phyloP scores from a whole-genome alignment of 495 filamentous ascomycete genomes.

The Saxophila tyrrhenica region DNA sequence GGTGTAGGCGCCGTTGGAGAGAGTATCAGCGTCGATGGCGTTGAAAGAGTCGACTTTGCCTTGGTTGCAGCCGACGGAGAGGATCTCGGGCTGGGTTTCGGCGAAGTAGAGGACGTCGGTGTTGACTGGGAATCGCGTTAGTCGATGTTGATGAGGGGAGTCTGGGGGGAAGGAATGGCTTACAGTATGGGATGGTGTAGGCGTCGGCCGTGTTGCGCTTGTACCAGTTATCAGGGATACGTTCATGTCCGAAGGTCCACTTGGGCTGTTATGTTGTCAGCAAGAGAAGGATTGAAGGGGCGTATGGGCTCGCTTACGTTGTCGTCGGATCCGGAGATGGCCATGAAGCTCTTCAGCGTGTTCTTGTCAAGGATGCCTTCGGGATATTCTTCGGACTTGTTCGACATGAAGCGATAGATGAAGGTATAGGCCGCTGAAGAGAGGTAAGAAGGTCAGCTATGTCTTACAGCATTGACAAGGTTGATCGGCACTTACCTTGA shows the following conservation, averaged over 20 bases:
- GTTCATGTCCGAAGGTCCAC: conserved; percentile 21
- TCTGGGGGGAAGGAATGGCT: neutral
- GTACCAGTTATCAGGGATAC: conserved; percentile 51
- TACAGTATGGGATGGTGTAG: conserved; percentile 33
- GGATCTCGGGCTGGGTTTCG: conserved; percentile 23
- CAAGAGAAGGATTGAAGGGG: neutral
- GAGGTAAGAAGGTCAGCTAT: too few relatives aligned
- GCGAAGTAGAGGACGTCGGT: conserved; percentile 18
- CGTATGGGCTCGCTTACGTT: too few relatives aligned
- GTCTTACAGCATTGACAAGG: too few relatives aligned
- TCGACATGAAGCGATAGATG: conserved; percentile 30
- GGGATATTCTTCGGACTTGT: conserved; percentile 29
- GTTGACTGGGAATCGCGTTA: conserved; percentile 1
- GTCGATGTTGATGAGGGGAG: neutral
- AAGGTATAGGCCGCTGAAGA: conserved; percentile 22
- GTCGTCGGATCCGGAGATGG: conserved; percentile 18
- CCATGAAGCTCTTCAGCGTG: conserved; percentile 22
- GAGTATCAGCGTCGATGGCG: conserved; percentile 36
- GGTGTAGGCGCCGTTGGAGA: conserved; percentile 34
- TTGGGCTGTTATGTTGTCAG: neutral
- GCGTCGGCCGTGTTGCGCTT: conserved; percentile 29
- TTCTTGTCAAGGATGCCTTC: conserved; percentile 25
- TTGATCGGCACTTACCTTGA: too few relatives aligned
- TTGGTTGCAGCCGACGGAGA: conserved; percentile 45
- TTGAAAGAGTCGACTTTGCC: conserved; percentile 45